Evolutionary conservation across 2,329 filamentous ascomycete species (phyloP), one percentile per base, ranked within the genome.

Genomic region (Myrmaecium sp.): DNA sequence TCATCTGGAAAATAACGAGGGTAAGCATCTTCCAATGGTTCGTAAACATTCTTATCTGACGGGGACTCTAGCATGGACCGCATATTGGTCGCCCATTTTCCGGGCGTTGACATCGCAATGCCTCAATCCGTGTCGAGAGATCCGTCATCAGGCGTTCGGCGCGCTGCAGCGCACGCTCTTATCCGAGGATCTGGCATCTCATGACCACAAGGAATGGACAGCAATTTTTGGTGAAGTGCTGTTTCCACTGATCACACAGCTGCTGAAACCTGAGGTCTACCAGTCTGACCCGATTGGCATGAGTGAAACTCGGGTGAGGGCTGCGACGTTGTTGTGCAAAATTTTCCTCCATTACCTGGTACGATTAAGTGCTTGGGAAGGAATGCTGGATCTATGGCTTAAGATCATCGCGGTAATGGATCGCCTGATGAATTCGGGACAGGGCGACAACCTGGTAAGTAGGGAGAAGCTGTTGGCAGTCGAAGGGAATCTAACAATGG

Each of bases 81-180:
- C 89, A 6, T 98, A 98, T 50, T 98, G 89, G 89, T 74, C 84
- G 9, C 89, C 86, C 2, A 83, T 98, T 14, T 89, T 98, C 52
- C 72, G 82, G 39, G 79, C 82, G 5, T 58, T 98, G 11, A 89
- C 79, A 3, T 72, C 71, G 4, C 89, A 98, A 54, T 94, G 84
- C 52, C 80, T 81, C 28, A 98, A 95, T 46, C 83, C 84, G 1
- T 94, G 83, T 44, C 77, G 86, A 29, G 84, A 94, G 41, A 81
- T 98, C 32, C 74, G 89, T 3, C 79, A 92, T 41, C 69, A 91
- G 43, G 82, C 89, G 2, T 81, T 95, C 40, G 72, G 76, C 5
- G 81, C 75, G 6, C 62, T 98, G 10, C 86, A 95, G 47, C 69
- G 84, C 29, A 77, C 81, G 2, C 64, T 98, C 1, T 65, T 95